Evolutionary conservation across 2,329 filamentous ascomycete species (phyloP).

Genomic region (Epichloe amarillans): DNA sequence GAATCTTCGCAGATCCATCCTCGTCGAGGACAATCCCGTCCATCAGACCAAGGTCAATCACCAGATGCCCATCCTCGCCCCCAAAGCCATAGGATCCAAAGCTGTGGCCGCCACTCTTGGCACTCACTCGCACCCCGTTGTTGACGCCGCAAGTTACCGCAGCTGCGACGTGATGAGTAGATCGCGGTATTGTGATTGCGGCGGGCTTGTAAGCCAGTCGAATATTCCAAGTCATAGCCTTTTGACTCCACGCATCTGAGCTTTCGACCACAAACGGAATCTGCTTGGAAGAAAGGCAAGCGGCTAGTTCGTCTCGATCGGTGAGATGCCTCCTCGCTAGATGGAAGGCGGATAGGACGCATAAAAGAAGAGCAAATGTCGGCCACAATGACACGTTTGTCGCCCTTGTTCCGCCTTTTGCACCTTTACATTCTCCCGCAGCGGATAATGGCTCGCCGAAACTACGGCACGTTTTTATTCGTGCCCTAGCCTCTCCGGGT

Average conservation of each 20-base stretch:
- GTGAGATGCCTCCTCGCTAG: neutral
- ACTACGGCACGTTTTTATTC: too few species aligned
- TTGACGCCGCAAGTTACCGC: neutral
- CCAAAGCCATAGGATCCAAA: neutral
- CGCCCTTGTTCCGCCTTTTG: too few species aligned
- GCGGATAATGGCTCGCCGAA: too few species aligned
- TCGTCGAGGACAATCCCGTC: neutral
- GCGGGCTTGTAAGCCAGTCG: neutral
- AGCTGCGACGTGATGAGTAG: neutral
- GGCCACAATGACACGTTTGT: neutral
- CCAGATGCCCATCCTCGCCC: constrained; percentile 17
- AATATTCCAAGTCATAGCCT: neutral
- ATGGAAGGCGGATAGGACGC: neutral
- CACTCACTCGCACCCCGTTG: neutral
- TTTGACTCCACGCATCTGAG: neutral
- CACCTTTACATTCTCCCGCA: too few species aligned
- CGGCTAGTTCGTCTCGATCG: neutral
- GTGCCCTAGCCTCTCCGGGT: too few species aligned
- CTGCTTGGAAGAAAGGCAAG: neutral
- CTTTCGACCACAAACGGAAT: neutral
- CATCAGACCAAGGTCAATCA: constrained; percentile 34
- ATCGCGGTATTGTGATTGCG: neutral
- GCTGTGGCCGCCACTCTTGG: constrained; percentile 1
- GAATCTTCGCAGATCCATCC: neutral
- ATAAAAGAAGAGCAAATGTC: neutral